A percentile compares a stretch with the other conserved stretches of the same genome.
phyloP scores from a whole-genome alignment of 2,329 filamentous ascomycete species.

The Lithohypha guttulata region DNA sequence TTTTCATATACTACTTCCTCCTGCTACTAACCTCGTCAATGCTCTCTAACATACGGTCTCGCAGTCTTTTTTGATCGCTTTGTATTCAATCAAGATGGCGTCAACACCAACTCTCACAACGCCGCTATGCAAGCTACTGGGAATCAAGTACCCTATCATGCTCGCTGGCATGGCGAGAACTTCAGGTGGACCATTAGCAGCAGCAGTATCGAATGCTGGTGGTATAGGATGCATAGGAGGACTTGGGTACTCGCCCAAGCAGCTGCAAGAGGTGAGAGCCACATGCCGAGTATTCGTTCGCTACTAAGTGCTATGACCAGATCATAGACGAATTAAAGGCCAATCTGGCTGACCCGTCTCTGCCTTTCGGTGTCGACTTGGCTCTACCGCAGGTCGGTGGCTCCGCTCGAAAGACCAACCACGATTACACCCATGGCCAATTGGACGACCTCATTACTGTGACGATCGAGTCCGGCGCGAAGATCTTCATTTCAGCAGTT shows the following conservation, averaged over 20 bases:
- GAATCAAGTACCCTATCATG: slow-evolving; percentile 78
- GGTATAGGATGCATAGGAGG: slow-evolving; percentile 58
- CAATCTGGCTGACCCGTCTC: slow-evolving; percentile 51
- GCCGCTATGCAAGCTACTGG: slow-evolving; percentile 65
- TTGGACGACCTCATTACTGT: slow-evolving; percentile 81
- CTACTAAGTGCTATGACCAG: too few relatives aligned
- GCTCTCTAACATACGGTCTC: too few relatives aligned
- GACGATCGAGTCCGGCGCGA: slow-evolving; percentile 71
- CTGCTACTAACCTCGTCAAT: too few relatives aligned
- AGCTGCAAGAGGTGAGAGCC: slow-evolving; percentile 51
- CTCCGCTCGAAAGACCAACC: slow-evolving; percentile 75
- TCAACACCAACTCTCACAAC: slow-evolving; percentile 51
- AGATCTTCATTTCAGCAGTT: slow-evolving; percentile 76
- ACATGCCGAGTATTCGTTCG: too few relatives aligned
- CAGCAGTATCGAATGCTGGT: slow-evolving; percentile 79
- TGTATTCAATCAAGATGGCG: slow-evolving; percentile 21
- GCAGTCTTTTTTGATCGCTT: too few relatives aligned
- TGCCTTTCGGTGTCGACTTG: slow-evolving; percentile 86
- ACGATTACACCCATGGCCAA: slow-evolving; percentile 87
- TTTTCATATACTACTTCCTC: too few relatives aligned
- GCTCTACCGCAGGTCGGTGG: slow-evolving; percentile 84
- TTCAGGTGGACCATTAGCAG: slow-evolving; percentile 65
- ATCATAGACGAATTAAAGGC: slow-evolving; percentile 82
- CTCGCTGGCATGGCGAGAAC: slow-evolving; percentile 90
- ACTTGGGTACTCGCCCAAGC: slow-evolving; percentile 59